Percentiles rank a stretch among this genome's conserved stretches.
These are phyloP conservation scores for Zychaea mexicana DNA, from an alignment of 371 early-diverging fungal genomes.

Conservation along the genomic window DNA sequence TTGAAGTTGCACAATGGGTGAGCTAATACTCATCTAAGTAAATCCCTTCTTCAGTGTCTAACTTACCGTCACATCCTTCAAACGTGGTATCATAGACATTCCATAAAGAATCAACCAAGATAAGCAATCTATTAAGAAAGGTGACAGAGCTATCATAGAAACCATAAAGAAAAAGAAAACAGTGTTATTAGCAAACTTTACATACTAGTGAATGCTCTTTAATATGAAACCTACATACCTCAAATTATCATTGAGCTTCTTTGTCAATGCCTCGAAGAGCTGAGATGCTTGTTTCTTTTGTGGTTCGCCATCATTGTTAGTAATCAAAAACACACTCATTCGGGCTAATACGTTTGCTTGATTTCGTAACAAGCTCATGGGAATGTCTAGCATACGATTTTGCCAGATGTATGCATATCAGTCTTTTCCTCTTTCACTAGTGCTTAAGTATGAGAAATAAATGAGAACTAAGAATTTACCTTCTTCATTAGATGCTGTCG, in stretches of 20 bases:
- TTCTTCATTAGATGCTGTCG: constrained; percentile 15
- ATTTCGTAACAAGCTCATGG: constrained; percentile 31
- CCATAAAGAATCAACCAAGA: constrained; percentile 34
- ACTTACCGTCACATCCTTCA: constrained; percentile 14
- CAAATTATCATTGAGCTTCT: constrained; percentile 16
- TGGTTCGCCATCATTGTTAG: constrained; percentile 14
- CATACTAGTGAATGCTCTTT: no score
- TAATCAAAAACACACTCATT: constrained; percentile 27
- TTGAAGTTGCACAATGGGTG: neutral
- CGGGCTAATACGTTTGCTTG: constrained; percentile 44
- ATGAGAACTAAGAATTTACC: no score
- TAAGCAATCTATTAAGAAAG: constrained; percentile 18
- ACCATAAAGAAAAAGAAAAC: no score
- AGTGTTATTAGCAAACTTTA: neutral
- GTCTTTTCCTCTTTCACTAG: no score
- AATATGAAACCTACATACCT: constrained; percentile 17
- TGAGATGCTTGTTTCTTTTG: neutral
- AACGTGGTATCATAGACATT: constrained; percentile 25
- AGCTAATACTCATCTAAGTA: neutral
- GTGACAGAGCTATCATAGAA: neutral
- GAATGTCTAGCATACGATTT: constrained; percentile 43
- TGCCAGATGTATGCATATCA: no score
- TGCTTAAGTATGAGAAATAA: no score
- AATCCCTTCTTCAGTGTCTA: neutral
- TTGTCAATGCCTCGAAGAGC: constrained; percentile 16